Evolutionary conservation across 2,329 filamentous ascomycete species (phyloP).

Genomic region (Aspergillus sp.): DNA sequence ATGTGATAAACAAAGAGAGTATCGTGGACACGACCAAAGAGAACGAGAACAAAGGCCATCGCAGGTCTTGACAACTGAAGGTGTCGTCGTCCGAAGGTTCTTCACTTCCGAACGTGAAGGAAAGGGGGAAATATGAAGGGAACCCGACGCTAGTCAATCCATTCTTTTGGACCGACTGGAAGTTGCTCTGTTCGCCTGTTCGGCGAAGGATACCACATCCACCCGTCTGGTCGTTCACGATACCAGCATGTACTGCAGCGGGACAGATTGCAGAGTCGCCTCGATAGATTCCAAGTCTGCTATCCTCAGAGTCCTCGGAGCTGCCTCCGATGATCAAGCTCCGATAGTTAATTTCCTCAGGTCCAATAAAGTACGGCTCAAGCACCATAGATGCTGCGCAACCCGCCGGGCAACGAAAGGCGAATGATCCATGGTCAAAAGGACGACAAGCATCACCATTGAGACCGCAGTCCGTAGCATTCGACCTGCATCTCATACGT

Average conservation of each 20-base stretch:
- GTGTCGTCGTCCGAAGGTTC: slow-evolving; percentile 7
- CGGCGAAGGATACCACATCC: slow-evolving; percentile 57
- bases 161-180: slow-evolving; percentile 44
- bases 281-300: slow-evolving; percentile 51
- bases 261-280: slow-evolving; percentile 61
- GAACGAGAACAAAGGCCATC: slow-evolving; percentile 57
- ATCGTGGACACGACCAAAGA: slow-evolving; percentile 54
- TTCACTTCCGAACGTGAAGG: slow-evolving; percentile 53
- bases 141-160: slow-evolving; percentile 54
- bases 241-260: slow-evolving; percentile 58
- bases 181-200: slow-evolving; percentile 50
- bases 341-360: slow-evolving; percentile 53
- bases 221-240: slow-evolving; percentile 52
- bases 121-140: slow-evolving; percentile 56
- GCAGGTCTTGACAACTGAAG: slow-evolving; percentile 52
- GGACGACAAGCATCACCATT: slow-evolving; percentile 57
- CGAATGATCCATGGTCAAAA: slow-evolving; percentile 52
- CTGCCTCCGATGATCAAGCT: slow-evolving; percentile 56
- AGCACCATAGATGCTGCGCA: slow-evolving; percentile 52
- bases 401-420: slow-evolving; percentile 59
- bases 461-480: slow-evolving; percentile 50
- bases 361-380: slow-evolving; percentile 57
- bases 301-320: slow-evolving; percentile 34
- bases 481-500: slow-evolving; percentile 19
- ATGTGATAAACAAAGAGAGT: slow-evolving; percentile 56